Percentiles rank a stretch among this genome's conserved stretches.
phyloP scores from a whole-genome alignment of 2,329 filamentous ascomycete species.

The Anthostomella pinea region DNA sequence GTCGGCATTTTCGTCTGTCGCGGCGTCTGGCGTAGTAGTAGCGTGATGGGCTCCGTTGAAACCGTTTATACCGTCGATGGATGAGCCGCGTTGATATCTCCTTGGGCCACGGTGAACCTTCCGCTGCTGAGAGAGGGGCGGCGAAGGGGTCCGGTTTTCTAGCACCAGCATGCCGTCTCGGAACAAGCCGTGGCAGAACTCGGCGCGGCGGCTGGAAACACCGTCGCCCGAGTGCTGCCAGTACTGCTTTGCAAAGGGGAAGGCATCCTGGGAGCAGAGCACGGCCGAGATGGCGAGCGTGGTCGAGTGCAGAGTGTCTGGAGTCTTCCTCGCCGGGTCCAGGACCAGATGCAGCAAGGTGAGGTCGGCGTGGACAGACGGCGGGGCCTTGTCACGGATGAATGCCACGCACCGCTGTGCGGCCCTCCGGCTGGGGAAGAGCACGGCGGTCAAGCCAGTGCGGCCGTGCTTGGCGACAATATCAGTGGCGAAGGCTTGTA shows the following conservation, averaged over 20 bases:
- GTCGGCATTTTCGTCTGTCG: conserved; percentile 34
- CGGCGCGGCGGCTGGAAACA: conserved; percentile 83
- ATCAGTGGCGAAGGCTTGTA: conserved; percentile 68
- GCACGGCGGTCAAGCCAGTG: conserved; percentile 66
- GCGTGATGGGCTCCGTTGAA: conserved; percentile 20
- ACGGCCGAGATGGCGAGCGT: conserved; percentile 65
- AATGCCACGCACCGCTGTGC: conserved; percentile 76
- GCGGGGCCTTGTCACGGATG: conserved; percentile 57
- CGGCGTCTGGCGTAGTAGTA: conserved; percentile 12
- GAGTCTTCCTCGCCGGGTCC: conserved; percentile 50
- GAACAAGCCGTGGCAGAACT: conserved; percentile 79
- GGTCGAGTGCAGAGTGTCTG: conserved; percentile 52
- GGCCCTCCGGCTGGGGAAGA: conserved; percentile 72
- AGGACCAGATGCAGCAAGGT: conserved; percentile 62
- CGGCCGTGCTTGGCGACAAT: conserved; percentile 64
- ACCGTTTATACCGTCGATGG: conserved; percentile 35
- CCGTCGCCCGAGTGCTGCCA: conserved; percentile 98
- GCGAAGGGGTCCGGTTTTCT: conserved; percentile 22
- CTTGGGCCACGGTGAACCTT: conserved; percentile 67
- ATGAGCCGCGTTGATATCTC: conserved; percentile 67
- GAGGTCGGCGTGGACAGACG: conserved; percentile 47
- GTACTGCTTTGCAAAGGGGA: conserved; percentile 80
- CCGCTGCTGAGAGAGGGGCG: conserved; percentile 26
- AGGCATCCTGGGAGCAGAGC: conserved; percentile 65
- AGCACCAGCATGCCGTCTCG: conserved; percentile 59